Conservation (phyloP, 2,329 filamentous ascomycete genomes). For the Neofusicoccum laricinum region DNA sequence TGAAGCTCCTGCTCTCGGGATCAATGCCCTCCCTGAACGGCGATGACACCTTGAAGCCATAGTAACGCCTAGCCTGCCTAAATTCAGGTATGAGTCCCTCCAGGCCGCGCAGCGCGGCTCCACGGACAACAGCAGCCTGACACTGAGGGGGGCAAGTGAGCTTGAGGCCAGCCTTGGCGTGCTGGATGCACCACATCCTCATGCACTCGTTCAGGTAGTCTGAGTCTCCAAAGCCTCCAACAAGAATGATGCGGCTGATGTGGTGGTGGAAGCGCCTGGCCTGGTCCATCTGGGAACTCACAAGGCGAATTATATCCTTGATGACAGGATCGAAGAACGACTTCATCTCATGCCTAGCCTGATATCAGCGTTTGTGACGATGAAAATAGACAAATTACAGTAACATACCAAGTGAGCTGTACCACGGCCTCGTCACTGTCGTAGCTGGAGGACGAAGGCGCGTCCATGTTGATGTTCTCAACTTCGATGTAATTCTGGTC, state of each 20-base stretch:
- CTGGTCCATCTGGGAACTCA: neutral
- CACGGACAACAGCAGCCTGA: neutral
- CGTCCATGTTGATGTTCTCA: neutral
- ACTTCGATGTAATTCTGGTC: constrained; percentile 7
- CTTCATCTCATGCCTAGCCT: neutral
- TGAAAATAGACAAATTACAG: too few species aligned
- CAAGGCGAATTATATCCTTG: constrained; percentile 1
- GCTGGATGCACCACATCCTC: constrained; percentile 3
- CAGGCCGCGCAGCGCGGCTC: neutral
- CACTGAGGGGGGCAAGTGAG: constrained; percentile 9
- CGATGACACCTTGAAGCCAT: neutral
- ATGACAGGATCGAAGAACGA: constrained; percentile 11
- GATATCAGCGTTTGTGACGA: neutral
- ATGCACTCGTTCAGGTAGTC: constrained; percentile 4
- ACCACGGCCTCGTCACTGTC: constrained; percentile 9
- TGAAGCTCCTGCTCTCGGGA: neutral
- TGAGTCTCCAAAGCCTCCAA: constrained; percentile 19
- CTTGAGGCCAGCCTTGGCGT: neutral
- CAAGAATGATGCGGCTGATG: constrained; percentile 16
- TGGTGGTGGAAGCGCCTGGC: neutral
- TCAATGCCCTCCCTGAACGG: neutral
- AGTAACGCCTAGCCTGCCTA: neutral
- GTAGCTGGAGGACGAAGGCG: constrained; percentile 4
- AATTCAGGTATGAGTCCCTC: neutral
- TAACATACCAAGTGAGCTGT: constrained; percentile 11